Evolutionary conservation across 2,329 filamentous ascomycete species (phyloP), one percentile per base, ranked within the genome.

Genomic region (Apiospora arundinis): DNA sequence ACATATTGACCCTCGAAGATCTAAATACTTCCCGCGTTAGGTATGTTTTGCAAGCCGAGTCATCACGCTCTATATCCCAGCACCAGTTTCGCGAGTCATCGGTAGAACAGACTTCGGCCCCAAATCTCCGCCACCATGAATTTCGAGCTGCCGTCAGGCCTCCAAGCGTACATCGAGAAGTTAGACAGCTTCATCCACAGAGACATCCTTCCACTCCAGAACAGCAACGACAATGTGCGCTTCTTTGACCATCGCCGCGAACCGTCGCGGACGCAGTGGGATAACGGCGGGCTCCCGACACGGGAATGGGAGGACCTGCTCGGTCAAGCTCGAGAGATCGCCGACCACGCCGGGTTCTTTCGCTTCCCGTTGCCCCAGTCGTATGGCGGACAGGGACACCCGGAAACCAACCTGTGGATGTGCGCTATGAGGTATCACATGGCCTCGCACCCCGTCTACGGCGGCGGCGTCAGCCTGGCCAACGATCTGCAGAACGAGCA

Each of bases 201-300:
- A 18, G 83, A 85, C 67, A 91, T 90, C 74, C 79, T 81, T 0
- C 88, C 88, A 0, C 81, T 90, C 0, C 88, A 91, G 77, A 80
- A 86, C 73, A 80, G 81, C 32, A 80, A 88, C 75, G 88, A 91
- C 78, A 91, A 91, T 76, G 83, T 89, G 70, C 86, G 89, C 71
- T 92, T 92, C 85, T 91, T 92, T 80, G 89, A 91, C 78, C 87
- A 92, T 78, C 86, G 89, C 23, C 87, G 89, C 73, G 89, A 92
- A 75, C 85, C 90, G 75, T 82, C 88, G 8, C 87, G 89, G 45
- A 92, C 89, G 1, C 85, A 91, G 76, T 91, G 89, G 88, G 85
- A 87, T 70, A 85, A 85, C 52, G 81, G 83, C 71, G 89, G 89
- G 2, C 82, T 91, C 2, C 89, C 90, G 0, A 84, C 84, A 7